Base-by-base conservation (phyloP, 2,329 filamentous ascomycete genomes). In the Pyricularia grisea region DNA sequence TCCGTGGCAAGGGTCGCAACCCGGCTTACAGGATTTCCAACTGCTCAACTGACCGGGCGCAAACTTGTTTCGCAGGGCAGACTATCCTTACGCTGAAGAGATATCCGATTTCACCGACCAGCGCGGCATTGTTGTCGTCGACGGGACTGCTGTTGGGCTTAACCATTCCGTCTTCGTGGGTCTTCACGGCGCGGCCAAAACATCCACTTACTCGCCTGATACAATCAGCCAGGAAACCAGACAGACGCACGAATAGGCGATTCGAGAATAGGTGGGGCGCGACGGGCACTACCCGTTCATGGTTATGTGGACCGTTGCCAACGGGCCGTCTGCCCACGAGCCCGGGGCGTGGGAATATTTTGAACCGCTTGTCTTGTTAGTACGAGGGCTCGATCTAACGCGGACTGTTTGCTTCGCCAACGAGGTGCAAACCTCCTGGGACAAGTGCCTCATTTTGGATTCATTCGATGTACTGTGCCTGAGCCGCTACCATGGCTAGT, bases 281-380 rank as follows among this genome's bases (percentile, higher is more conserved):
- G 89, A 92, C 76, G 90, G 91, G 77, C 89, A 92, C 70, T 88
- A 92, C 72, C 77, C 90, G 0, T 88, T 84, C 20, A 81, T 92
- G 65, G 87, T 92, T 10, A 31, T 92, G 61, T 92, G 90, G 90
- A 90, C 87, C 65, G 80, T 92, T 0, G 90, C 90, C 0, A 92
- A 92, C 73, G 90, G 92, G 74, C 85, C 89, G 0, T 92, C 91
- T 74, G 91, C 90, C 73, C 90, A 90, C 0, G 79, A 33, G 12
- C 9, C 25, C 28, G 63, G 63, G 11, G 63, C 63, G 6, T 3
- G 63, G 6, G 63, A 81, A 9, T 92, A 92, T 74, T 88, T 90
- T 73, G 82, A 81, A 64, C 86, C 85, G 31, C 92, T 92, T 90
- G 88, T 88, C 72, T 78, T 87, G 3, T 89, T 85, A 74, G 82